phyloP scores from a whole-genome alignment of 2,329 filamentous ascomycete species.

The Aureobasidium sp. region DNA sequence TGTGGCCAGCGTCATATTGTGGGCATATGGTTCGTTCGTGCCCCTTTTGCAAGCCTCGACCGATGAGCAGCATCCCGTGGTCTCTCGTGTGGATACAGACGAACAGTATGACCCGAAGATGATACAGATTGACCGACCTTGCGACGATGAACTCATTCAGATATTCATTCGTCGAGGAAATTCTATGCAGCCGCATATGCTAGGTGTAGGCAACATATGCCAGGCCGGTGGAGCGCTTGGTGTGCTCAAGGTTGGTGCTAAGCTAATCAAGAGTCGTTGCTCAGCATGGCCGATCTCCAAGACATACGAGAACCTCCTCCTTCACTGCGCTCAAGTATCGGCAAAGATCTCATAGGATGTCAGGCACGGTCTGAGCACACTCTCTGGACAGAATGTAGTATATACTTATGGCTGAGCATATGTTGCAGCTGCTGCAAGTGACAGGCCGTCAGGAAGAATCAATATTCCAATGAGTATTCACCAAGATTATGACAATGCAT shows the following conservation, averaged over 20 bases:
- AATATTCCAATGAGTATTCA: not conserved
- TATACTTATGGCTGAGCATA: not conserved
- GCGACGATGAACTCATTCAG: constrained; percentile 18
- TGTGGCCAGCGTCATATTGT: constrained; percentile 12
- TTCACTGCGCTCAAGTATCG: not conserved
- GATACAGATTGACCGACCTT: constrained; percentile 17
- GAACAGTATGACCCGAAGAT: constrained; percentile 12
- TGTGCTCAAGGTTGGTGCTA: constrained; percentile 16
- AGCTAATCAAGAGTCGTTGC: constrained; percentile 13
- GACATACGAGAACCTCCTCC: not conserved
- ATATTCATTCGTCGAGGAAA: constrained; percentile 16
- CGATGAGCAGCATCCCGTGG: not conserved
- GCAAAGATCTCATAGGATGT: not conserved
- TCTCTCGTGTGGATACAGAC: not conserved
- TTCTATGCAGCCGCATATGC: constrained; percentile 16
- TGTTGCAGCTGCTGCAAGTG: not conserved
- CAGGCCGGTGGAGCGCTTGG: constrained; percentile 7
- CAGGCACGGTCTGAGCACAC: not conserved
- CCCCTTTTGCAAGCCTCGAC: constrained; percentile 8
- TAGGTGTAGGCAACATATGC: constrained; percentile 15
- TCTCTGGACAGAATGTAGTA: not conserved
- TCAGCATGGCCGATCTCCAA: constrained; percentile 7
- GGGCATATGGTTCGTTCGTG: constrained; percentile 14
- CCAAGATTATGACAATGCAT: not conserved
- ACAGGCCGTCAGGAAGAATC: too few species aligned